These are phyloP conservation scores for Hypoxylon fuscum DNA, from an alignment of 495 filamentous ascomycete genomes.

Conservation along the genomic window DNA sequence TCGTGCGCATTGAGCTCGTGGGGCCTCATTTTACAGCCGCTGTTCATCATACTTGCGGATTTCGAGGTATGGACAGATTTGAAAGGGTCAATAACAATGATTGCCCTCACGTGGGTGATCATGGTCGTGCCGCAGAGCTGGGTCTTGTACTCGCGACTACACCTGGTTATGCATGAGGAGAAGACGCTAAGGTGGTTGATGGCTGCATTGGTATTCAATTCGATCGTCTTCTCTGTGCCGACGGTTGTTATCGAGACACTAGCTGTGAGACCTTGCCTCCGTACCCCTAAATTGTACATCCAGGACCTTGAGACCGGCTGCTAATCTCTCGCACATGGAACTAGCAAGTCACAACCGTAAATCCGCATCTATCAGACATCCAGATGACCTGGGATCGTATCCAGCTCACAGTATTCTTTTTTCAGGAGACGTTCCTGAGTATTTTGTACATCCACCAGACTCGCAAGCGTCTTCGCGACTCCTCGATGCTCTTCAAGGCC, in stretches of 20 bases:
- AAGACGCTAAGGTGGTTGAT: conserved; percentile 35
- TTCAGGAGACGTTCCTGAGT: conserved; percentile 50
- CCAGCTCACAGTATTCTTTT: conserved; percentile 51
- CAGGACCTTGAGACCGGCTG: too few relatives aligned
- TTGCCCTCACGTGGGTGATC: conserved; percentile 46
- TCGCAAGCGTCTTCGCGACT: conserved; percentile 41
- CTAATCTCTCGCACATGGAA: not conserved
- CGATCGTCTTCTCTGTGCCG: conserved; percentile 42
- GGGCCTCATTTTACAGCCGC: conserved; percentile 49
- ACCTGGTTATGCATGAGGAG: conserved; percentile 46
- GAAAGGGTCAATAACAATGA: conserved; percentile 41
- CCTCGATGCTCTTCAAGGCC: too few relatives aligned
- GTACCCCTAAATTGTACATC: not conserved
- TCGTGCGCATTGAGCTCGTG: conserved; percentile 60
- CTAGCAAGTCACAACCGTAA: conserved; percentile 20
- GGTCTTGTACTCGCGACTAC: conserved; percentile 54
- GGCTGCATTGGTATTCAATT: conserved; percentile 35
- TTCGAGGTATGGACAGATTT: conserved; percentile 40
- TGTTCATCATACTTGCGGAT: conserved; percentile 50
- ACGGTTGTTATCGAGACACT: conserved; percentile 50
- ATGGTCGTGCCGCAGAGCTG: conserved; percentile 47
- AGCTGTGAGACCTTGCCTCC: conserved; percentile 38
- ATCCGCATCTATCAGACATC: conserved; percentile 16
- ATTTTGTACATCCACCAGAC: conserved; percentile 52
- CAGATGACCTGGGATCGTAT: conserved; percentile 45